Percentiles rank a stretch among this genome's conserved stretches.
phyloP scores from a whole-genome alignment of 371 early-diverging fungal species.

The Circinella umbellata region DNA sequence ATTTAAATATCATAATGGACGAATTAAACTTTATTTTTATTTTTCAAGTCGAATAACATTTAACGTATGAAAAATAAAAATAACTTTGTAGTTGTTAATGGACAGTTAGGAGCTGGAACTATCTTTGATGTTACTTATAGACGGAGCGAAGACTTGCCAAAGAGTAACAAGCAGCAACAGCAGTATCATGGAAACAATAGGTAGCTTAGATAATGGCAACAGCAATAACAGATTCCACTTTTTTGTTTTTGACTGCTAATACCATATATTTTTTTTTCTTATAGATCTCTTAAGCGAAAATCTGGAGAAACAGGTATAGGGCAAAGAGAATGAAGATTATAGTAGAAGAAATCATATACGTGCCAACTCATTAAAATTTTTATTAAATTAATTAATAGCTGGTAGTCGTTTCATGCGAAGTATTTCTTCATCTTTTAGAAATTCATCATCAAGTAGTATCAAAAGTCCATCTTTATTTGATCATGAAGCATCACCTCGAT shows the following conservation, averaged over 20 bases:
- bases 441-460: neutral
- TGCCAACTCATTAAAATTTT: neutral
- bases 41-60: neutral
- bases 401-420: conserved; percentile 22
- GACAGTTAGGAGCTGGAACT: neutral
- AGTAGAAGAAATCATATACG: neutral
- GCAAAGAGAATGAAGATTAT: neutral
- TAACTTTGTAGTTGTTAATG: neutral
- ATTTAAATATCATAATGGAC: neutral
- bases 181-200: neutral
- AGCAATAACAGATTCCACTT: too few species aligned
- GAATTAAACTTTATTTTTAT: too few species aligned
- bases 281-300: neutral
- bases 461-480: neutral
- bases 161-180: neutral
- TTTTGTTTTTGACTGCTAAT: neutral
- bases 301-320: neutral
- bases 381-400: neutral
- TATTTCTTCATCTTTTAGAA: conserved; percentile 14
- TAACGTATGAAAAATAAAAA: neutral
- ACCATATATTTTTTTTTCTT: too few species aligned
- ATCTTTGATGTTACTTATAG: neutral
- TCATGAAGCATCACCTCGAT: conserved; percentile 4
- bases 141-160: neutral
- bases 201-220: neutral